Conservation (phyloP, 176 grass and related monocot genomes). For the Sorghum bicolor region DNA sequence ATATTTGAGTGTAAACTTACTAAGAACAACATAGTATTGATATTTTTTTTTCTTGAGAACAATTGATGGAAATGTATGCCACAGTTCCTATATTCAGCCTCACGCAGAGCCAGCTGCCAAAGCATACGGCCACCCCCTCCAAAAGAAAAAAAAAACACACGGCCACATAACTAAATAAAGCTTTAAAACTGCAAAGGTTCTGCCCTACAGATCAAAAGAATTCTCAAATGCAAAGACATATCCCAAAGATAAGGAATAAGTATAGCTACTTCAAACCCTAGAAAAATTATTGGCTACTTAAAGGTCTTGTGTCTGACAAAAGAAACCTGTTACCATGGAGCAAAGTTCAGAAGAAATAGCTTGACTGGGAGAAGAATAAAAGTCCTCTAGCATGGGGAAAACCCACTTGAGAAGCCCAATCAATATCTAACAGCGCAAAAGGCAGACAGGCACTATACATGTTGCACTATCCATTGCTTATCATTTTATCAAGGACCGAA, state of each 20-base stretch:
- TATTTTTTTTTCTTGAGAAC: neutral
- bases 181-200: neutral
- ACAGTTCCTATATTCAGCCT: neutral
- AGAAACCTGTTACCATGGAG: neutral
- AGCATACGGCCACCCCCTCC: too few relatives aligned
- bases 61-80: neutral
- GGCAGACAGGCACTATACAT: constrained; percentile 30
- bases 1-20: neutral
- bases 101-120: neutral
- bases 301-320: neutral
- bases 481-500: constrained; percentile 20
- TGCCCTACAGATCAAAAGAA: neutral
- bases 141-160: neutral
- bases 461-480: constrained; percentile 4
- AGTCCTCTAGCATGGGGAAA: neutral
- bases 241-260: neutral
- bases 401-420: constrained; percentile 28
- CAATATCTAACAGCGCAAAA: constrained; percentile 12
- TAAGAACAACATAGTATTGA: neutral
- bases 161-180: constrained; percentile 21
- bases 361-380: neutral
- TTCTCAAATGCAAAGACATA: neutral
- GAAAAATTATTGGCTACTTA: neutral
- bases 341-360: neutral
- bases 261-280: neutral